Base-by-base conservation (phyloP, 2,329 filamentous ascomycete genomes). In the Pseudogymnoascus pannorum region DNA sequence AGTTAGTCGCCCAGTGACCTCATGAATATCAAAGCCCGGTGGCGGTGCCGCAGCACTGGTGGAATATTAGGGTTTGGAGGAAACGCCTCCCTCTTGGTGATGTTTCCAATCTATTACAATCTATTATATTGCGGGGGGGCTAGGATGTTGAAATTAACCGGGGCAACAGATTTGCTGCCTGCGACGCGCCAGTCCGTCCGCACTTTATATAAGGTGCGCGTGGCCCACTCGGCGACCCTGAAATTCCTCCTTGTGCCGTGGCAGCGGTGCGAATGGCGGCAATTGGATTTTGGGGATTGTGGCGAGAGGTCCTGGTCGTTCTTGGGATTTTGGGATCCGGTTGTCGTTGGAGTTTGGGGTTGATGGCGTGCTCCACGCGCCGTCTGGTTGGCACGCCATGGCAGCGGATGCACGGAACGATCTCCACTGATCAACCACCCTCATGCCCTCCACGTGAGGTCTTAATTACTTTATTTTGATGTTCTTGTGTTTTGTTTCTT, bases 31-130 rank as follows among this genome's bases (percentile, higher is more conserved):
- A 14, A 18, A 29, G 44, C 24, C 44, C 24, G n/a, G 24, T 24
- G 12, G 24, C 44, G 24, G 44, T 16, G 44, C n/a, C n/a, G 44
- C 44, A 8, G 24, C 44, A 51, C 44, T 51, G 44, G 44, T 51
- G 44, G 44, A 51, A 51, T 51, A 51, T 51, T 51, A 31, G n/a
- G 9, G 44, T 51, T 51, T 51, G 24, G 24, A 9, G 8, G 24
- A 16, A 22, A 29, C n/a, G 44, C 44, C 8, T 18, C 8, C 24
- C 8, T 24, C 24, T n/a, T n/a, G 44, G 44, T 12, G 44, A 18
- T 51, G 44, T 51, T 51, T 51, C 44, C 44, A 51, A 51, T 51
- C 44, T 51, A 51, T 51, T 51, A 51, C 44, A 51, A 51, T 51
- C 44, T 51, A 51, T 51, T 51, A 51, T 51, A 51, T 51, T 51